Base-by-base conservation (phyloP, 768 basidiomycete genomes). In the Phallus indusiatus region DNA sequence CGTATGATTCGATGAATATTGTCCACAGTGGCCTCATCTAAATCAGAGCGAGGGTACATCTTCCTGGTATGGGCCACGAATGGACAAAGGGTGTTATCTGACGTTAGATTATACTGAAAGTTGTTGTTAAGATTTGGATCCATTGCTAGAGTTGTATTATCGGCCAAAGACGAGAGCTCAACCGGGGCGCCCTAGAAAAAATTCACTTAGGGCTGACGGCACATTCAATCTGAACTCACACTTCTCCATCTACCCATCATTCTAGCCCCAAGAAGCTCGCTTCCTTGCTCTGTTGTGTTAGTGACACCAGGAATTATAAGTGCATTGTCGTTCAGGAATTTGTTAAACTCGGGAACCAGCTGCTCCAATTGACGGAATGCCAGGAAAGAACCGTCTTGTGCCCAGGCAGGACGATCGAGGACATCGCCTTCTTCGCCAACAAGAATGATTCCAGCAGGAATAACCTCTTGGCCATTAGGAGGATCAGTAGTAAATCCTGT, bases 1-100 rank as follows among this genome's bases (percentile, higher is more conserved):
- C 80, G 76, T 63, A 76, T 72, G 62, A 81, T 80, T 47, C 76
- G 74, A 20, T 64, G 60, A 21, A 42, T 57, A 28, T 60, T 37
- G 20, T 10, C 33, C 5, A 47, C 42, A 24, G n/a, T 28, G 3
- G n/a, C 5, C n/a, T 22, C 36, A 28, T 69, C 64, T n/a, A 70
- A 61, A 49, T 70, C 69, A 35, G 59, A 59, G 9, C 69, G 64
- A 5, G 69, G 69, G 56, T 66, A 66, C 36, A 66, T 65, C 64
- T 70, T 70, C 56, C 68, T 64, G 17, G 65, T 64, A 56, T 67
- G 66, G 10, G 67, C 66, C n/a, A 65, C 63, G 64, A 71, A 71
- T 2, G 70, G 70, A 64, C 70, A 71, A n/a, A 64, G 61, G 17
- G 61, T 63, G 54, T 69, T 60, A 61, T 70, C 67, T 57, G 61